Evolutionary conservation across 225 moss, liverwort and hornwort species (phyloP).

Genomic region (Asterella californica): DNA sequence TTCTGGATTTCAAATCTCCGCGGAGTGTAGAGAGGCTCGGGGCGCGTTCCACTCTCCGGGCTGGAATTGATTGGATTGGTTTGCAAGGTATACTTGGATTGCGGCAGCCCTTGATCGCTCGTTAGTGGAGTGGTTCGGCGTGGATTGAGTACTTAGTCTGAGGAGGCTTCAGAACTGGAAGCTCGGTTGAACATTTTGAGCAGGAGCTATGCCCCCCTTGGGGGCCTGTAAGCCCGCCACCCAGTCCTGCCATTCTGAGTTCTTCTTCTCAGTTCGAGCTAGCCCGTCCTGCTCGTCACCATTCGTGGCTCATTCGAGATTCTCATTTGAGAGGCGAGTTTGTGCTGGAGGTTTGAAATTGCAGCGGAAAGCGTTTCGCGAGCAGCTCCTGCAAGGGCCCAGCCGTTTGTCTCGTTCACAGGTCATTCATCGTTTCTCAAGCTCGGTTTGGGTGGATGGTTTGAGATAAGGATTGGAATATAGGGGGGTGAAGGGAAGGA

Average conservation of each 20-base stretch:
- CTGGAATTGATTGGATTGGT: neutral
- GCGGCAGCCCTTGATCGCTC: no score
- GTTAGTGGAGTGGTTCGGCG: neutral
- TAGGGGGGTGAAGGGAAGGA: neutral
- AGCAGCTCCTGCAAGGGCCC: slow-evolving; percentile 2
- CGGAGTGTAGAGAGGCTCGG: neutral
- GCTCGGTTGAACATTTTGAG: neutral
- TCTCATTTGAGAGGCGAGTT: slow-evolving; percentile 10
- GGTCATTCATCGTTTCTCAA: neutral
- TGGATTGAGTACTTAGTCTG: neutral
- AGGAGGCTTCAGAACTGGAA: neutral
- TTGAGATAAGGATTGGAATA: neutral
- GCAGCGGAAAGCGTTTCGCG: neutral
- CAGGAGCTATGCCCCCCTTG: slow-evolving; percentile 30
- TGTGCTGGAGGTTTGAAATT: slow-evolving; percentile 16
- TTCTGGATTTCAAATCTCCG: neutral
- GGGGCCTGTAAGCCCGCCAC: slow-evolving; percentile 32
- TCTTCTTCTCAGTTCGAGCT: slow-evolving; percentile 17
- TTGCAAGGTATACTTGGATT: neutral
- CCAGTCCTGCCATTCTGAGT: slow-evolving; percentile 19
- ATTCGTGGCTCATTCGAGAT: neutral
- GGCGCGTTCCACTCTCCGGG: no score
- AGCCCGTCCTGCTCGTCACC: slow-evolving; percentile 6
- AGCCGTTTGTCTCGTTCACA: neutral
- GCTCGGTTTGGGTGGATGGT: neutral